Evolutionary conservation across 768 basidiomycete genomes (phyloP), one percentile per base, ranked within the genome.

Genomic region (Dictyophora rubrovolvata): DNA sequence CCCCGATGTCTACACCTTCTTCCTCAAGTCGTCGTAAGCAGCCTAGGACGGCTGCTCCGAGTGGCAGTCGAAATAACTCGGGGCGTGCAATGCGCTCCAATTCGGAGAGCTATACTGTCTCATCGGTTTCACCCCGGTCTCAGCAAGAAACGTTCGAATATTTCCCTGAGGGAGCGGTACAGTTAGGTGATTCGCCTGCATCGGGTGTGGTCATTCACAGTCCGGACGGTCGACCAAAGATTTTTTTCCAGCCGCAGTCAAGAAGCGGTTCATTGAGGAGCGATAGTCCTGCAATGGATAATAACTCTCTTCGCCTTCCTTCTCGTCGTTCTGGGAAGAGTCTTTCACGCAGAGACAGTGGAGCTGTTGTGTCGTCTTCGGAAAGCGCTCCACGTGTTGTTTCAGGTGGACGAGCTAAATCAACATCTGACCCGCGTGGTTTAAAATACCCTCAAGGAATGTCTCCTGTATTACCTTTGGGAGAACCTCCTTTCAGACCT

Each of bases 141-240:
- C 74, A 12, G 4, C 74, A 84, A 0, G 88, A 89, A 36, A 80
- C 80, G 49, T 80, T 84, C 28, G 92, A 93, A 62, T 92, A 91
- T 68, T 91, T 92, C 65, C 70, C 77, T 1, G 79, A 82, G 3
- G 73, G 77, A 58, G 79, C 85, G 5, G 64, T 57, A 20, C 84
- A 83, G 62, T 76, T 91, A 6, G 89, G 89, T 2, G 74, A 80
- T 2, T 85, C 89, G 0, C 85, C 88, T 4, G 86, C 88, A 5
- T 89, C 90, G 11, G 94, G 94, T 0, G 78, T 95, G 7, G 80
- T 97, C 54, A 87, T 98, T 37, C 89, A 94, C 64, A 90, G 86
- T 66, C 91, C 93, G 1, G 93, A 95, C 69, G 95, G 95, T 0
- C 85, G 92, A 64, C 89, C 92, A 1, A 80, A 90, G n/a, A 94